phyloP scores from a whole-genome alignment of 148 eudicot genomes.

The Hydrangea macrophylla region DNA sequence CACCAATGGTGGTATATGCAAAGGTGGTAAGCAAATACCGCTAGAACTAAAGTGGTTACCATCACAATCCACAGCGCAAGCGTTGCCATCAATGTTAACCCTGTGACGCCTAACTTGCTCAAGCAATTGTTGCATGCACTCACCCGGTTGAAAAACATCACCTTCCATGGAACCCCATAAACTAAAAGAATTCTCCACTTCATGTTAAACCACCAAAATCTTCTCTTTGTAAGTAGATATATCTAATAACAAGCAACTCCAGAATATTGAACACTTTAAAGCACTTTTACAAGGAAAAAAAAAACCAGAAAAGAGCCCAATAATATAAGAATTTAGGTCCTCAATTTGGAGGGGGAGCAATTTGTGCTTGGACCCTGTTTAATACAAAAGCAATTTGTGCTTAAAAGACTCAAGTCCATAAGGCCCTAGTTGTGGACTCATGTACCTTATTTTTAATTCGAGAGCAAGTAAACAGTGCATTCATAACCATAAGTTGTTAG shows the following conservation, averaged over 20 bases:
- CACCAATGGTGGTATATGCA: not conserved
- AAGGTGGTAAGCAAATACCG: constrained; percentile 40
- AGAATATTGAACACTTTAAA: not conserved
- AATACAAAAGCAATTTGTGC: too few relatives aligned
- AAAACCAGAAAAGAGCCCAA: not conserved
- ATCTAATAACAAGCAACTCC: constrained; percentile 1
- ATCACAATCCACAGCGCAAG: constrained; percentile 88
- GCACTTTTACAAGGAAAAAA: not conserved
- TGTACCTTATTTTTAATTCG: not conserved
- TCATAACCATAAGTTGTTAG: too few relatives aligned
- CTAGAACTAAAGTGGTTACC: constrained; percentile 78
- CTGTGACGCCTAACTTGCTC: constrained; percentile 78
- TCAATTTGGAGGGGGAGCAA: not conserved
- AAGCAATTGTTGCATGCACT: constrained; percentile 80
- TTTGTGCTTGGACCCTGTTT: not conserved
- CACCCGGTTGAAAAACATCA: constrained; percentile 52
- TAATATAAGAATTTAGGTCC: not conserved
- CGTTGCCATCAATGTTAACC: constrained; percentile 75
- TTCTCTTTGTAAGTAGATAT: not conserved
- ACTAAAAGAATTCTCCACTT: constrained; percentile 56
- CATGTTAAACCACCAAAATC: constrained; percentile 30
- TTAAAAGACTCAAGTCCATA: not conserved
- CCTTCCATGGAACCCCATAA: constrained; percentile 61
- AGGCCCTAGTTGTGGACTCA: not conserved
- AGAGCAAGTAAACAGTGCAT: not conserved